A percentile compares a stretch with the other conserved stretches of the same genome.
Conservation (phyloP, 768 basidiomycete species). For the Leccinum barrowsii region DNA sequence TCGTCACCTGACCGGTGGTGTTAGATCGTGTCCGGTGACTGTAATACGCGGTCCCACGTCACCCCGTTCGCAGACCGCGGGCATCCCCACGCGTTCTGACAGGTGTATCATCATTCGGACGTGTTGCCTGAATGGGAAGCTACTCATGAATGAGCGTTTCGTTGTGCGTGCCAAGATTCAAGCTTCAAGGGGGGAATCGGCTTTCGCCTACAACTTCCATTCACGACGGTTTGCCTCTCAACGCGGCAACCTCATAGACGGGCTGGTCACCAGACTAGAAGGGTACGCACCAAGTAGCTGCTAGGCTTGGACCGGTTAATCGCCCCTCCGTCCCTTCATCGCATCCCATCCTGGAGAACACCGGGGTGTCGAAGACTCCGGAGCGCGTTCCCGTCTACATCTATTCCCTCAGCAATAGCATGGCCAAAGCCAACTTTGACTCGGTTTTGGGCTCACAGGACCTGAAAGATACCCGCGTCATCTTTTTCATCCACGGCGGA, state of each 20-base stretch:
- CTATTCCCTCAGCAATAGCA: too few species aligned
- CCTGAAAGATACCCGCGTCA: too few species aligned
- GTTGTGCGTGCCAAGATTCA: not conserved
- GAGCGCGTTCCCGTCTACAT: too few species aligned
- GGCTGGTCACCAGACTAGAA: too few species aligned
- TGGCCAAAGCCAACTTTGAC: too few species aligned
- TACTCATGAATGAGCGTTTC: not conserved
- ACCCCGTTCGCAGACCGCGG: not conserved
- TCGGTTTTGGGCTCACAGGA: too few species aligned
- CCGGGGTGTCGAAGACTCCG: not conserved
- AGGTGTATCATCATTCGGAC: not conserved
- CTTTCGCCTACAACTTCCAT: not conserved
- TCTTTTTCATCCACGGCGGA: conserved; percentile 1
- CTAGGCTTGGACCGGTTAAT: too few species aligned
- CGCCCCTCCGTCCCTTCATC: too few species aligned
- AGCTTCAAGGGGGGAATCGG: not conserved
- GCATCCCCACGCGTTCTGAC: not conserved
- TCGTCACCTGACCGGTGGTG: not conserved
- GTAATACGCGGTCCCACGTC: not conserved
- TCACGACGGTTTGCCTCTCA: too few species aligned
- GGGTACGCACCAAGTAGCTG: too few species aligned
- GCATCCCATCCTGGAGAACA: too few species aligned
- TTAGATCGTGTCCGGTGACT: not conserved
- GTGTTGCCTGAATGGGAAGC: not conserved
- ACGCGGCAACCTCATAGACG: too few species aligned